These are phyloP conservation scores for Nemania sp. DNA, from an alignment of 2,329 filamentous ascomycete species.

Conservation along the genomic window DNA sequence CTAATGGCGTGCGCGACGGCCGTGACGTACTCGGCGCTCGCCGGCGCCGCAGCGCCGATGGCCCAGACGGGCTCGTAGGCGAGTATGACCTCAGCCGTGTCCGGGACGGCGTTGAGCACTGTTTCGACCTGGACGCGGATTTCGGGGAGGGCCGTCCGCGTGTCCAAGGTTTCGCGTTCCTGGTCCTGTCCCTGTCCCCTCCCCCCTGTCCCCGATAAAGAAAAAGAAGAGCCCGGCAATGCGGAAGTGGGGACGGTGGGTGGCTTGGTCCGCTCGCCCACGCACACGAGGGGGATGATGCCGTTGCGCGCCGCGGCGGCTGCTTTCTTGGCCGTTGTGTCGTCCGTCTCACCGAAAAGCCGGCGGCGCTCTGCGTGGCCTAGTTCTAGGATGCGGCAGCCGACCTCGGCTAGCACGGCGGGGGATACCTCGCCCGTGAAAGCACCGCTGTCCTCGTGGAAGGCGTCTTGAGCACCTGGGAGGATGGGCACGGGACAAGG, in stretches of 20 bases:
- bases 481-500: slow-evolving; percentile 65
- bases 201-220: no score
- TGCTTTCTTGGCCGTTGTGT: slow-evolving; percentile 74
- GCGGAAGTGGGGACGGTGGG: not conserved
- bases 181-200: slow-evolving; percentile 2
- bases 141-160: slow-evolving; percentile 69
- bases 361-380: slow-evolving; percentile 83
- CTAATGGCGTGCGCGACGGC: slow-evolving; percentile 75
- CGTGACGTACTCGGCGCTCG: slow-evolving; percentile 77
- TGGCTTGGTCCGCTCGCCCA: slow-evolving; percentile 73
- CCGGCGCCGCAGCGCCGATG: slow-evolving; percentile 80
- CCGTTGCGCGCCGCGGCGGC: slow-evolving; percentile 74
- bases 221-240: slow-evolving; percentile 52
- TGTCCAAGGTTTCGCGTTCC: slow-evolving; percentile 58
- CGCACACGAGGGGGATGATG: slow-evolving; percentile 82
- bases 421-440: slow-evolving; percentile 85
- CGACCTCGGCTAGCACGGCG: slow-evolving; percentile 72
- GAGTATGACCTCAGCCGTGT: slow-evolving; percentile 76
- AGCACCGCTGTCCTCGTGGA: slow-evolving; percentile 76
- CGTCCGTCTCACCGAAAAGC: slow-evolving; percentile 81
- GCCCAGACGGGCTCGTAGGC: slow-evolving; percentile 94
- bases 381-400: slow-evolving; percentile 79
- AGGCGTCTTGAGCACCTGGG: slow-evolving; percentile 81
- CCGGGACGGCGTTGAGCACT: slow-evolving; percentile 71
- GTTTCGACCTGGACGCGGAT: slow-evolving; percentile 74